Conservation (phyloP, 768 basidiomycete genomes). For the Lactarius akahatsu region DNA sequence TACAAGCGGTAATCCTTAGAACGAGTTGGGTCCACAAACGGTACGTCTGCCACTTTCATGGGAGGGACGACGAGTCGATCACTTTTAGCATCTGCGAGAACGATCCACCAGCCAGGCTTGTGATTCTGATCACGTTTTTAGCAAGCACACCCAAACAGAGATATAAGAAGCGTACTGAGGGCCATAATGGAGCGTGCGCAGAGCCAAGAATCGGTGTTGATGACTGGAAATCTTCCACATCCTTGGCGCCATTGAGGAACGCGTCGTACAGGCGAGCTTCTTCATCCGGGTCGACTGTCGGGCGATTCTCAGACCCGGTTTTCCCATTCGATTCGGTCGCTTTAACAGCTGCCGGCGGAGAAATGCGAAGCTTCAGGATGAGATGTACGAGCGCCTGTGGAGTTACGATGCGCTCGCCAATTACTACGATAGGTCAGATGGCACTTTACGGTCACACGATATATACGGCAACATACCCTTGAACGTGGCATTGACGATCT, state of each 20-base stretch:
- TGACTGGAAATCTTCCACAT: conserved; percentile 57
- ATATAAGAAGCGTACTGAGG: conserved; percentile 55
- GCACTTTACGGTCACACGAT: neutral
- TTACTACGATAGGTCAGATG: conserved; percentile 50
- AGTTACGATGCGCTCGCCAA: conserved; percentile 84
- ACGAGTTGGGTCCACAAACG: conserved; percentile 50
- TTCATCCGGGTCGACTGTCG: conserved; percentile 46
- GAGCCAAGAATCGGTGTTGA: conserved; percentile 47
- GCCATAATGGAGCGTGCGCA: conserved; percentile 95
- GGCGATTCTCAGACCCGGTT: conserved; percentile 41
- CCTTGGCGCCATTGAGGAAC: conserved; percentile 62
- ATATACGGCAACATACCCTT: conserved; percentile 55
- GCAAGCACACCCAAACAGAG: conserved; percentile 7
- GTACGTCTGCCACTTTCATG: conserved; percentile 75
- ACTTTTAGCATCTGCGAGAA: conserved; percentile 84
- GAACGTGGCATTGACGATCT: conserved; percentile 81
- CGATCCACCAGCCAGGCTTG: conserved; percentile 90
- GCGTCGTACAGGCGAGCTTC: conserved; percentile 56
- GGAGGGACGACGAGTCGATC: conserved; percentile 88
- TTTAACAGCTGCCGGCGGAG: conserved; percentile 44
- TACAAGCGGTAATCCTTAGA: conserved; percentile 72
- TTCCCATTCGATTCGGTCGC: conserved; percentile 35
- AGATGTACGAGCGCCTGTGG: conserved; percentile 88
- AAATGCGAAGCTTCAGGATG: conserved; percentile 76
- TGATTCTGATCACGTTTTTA: conserved; percentile 54